Base-by-base conservation (phyloP, 73 alveolate species). In the Paramecium sonneborni region DNA sequence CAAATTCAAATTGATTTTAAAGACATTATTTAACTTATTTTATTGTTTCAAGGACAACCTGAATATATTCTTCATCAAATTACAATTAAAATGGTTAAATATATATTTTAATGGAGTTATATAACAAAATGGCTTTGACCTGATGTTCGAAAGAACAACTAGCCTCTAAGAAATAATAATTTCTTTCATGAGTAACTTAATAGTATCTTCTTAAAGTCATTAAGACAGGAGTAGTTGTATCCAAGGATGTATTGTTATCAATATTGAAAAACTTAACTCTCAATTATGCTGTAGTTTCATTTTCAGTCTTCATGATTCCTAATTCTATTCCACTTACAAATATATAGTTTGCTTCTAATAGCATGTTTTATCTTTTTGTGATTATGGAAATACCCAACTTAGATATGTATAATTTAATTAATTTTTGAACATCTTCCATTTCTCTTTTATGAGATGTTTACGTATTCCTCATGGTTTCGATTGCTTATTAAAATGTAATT, bases 41-140 rank as follows among this genome's bases (percentile, higher is more conserved):
- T 0, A 70, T 39, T 20, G 76, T 69, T 44, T 88, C 94, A 69
- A 88, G 76, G 24, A 88, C 70, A 10, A 57, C 69, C 12, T 57
- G 28, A 58, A 88, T 52, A 39, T 57, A 88, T 46, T 88, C 72
- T 55, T 88, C 94, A 32, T 88, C 94, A 37, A 88, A 43, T 88
- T 82, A n/a, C 11, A 68, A 34, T 21, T 69, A n/a, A 23, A 88
- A 69, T 28, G 94, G 94, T 18, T 88, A 37, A 23, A 88, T 43
- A 14, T 24, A 79, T 8, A 79, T 32, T 4, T 34, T 21, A 1
- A 79, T 46, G 5, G 55, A 79, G 41, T 79, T 26, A 44, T 43
- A 79, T 3, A 44, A 9, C 24, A 24, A 79, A 79, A 79, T 79
- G 32, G 90, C 90, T 79, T 38, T 24, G 41, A 79, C 90, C 18